Conservation (phyloP, 371 early-diverging fungal genomes). For the Catenaria anguillulae region DNA sequence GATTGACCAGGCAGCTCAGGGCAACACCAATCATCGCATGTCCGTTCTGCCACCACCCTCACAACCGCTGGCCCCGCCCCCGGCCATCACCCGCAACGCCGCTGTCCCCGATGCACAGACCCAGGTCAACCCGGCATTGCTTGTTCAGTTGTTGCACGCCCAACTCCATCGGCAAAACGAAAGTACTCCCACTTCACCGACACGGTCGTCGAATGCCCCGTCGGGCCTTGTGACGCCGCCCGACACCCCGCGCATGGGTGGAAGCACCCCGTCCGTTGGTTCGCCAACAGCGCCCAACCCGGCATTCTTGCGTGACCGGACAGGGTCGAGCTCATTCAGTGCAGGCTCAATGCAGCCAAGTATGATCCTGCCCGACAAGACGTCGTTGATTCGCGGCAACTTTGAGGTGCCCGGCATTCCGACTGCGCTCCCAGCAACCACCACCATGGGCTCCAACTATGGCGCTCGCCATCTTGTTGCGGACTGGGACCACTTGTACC, state of each 20-base stretch:
- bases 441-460: not conserved
- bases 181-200: no score
- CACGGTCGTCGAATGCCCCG: not conserved
- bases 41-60: not conserved
- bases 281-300: no score
- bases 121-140: not conserved
- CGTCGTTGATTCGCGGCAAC: not conserved
- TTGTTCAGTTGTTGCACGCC: not conserved
- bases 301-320: not conserved
- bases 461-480: not conserved
- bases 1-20: not conserved
- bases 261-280: no score
- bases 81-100: not conserved
- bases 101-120: not conserved
- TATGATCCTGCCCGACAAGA: slow-evolving; percentile 3
- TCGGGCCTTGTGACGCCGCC: not conserved
- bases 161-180: not conserved
- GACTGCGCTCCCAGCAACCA: not conserved
- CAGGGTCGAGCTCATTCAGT: not conserved
- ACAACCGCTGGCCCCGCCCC: not conserved
- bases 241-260: not conserved
- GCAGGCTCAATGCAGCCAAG: not conserved
- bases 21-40: not conserved
- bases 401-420: not conserved
- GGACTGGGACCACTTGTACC: not conserved